Conservation (phyloP, 1,284 basidiomycete species). For the Kwoniella shivajii region DNA sequence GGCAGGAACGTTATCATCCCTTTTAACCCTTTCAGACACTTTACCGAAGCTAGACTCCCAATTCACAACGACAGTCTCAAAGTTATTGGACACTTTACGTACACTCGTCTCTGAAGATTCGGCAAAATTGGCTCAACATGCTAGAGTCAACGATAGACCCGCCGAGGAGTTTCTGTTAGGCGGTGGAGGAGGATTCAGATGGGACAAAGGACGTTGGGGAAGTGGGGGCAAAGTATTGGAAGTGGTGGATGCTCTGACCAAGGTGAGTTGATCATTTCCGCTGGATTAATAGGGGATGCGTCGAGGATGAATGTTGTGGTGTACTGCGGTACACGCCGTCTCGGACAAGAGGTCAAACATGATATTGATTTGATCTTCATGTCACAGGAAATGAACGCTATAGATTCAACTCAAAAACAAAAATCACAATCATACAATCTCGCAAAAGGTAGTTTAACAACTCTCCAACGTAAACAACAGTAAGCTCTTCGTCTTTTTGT, state of each 20-base stretch:
- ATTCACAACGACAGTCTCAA: conserved; percentile 85
- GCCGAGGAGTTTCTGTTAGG: conserved; percentile 74
- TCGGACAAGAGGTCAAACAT: neutral
- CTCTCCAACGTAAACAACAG: conserved; percentile 93
- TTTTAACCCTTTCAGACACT: conserved; percentile 87
- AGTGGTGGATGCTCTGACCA: conserved; percentile 74
- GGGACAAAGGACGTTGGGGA: conserved; percentile 25
- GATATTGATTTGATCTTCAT: neutral
- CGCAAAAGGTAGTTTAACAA: conserved; percentile 88
- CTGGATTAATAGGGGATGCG: too few relatives aligned
- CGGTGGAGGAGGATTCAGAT: conserved; percentile 56
- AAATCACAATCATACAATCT: conserved; percentile 92
- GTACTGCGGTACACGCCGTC: too few relatives aligned
- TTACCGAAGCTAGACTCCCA: conserved; percentile 88
- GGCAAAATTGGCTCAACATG: conserved; percentile 76
- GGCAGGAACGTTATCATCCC: conserved; percentile 91
- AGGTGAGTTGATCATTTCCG: conserved; percentile 69
- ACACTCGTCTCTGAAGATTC: conserved; percentile 89
- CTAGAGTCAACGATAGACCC: conserved; percentile 71
- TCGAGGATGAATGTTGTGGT: too few relatives aligned
- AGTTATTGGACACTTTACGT: conserved; percentile 91
- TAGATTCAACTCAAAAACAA: conserved; percentile 84
- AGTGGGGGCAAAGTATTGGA: conserved; percentile 20
- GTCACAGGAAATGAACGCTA: conserved; percentile 79
- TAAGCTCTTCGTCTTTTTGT: conserved; percentile 54